These are phyloP conservation scores for Plasmodium chabaudi DNA, from an alignment of 169 alveolate species.

Conservation along the genomic window DNA sequence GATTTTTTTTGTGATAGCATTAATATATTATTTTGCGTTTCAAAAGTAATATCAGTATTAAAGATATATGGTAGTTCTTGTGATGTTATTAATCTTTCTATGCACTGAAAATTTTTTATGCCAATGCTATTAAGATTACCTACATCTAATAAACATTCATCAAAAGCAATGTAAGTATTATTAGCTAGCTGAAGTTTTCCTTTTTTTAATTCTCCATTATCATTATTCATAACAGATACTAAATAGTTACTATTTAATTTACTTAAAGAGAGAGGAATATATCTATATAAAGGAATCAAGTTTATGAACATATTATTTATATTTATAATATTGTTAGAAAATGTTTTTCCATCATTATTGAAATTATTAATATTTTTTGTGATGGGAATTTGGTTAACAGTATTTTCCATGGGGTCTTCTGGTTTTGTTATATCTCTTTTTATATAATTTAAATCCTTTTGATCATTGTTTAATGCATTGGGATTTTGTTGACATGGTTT, in stretches of 20 bases:
- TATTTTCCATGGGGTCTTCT: background rate
- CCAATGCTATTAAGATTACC: constrained; percentile 63
- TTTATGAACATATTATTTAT: constrained; percentile 53
- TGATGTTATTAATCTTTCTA: constrained; percentile 61
- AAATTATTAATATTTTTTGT: background rate
- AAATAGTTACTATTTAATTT: constrained; percentile 48
- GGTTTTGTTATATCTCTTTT: background rate
- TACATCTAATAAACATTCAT: constrained; percentile 58
- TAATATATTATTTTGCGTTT: constrained; percentile 64
- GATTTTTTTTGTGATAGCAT: constrained; percentile 57
- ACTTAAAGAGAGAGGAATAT: constrained; percentile 41
- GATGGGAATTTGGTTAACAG: background rate
- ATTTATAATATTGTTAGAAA: constrained; percentile 3
- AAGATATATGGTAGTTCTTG: constrained; percentile 57
- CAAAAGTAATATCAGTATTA: constrained; percentile 57
- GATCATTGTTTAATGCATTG: background rate
- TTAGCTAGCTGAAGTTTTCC: constrained; percentile 71
- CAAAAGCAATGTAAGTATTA: constrained; percentile 63
- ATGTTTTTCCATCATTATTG: constrained; percentile 1
- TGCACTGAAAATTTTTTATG: constrained; percentile 61
- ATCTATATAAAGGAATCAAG: constrained; percentile 62
- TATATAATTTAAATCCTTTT: background rate
- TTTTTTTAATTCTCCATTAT: constrained; percentile 71
- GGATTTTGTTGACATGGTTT: background rate
- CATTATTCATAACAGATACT: constrained; percentile 56